Conservation (phyloP, 1,284 basidiomycete genomes). For the Moniliophthora roreri region DNA sequence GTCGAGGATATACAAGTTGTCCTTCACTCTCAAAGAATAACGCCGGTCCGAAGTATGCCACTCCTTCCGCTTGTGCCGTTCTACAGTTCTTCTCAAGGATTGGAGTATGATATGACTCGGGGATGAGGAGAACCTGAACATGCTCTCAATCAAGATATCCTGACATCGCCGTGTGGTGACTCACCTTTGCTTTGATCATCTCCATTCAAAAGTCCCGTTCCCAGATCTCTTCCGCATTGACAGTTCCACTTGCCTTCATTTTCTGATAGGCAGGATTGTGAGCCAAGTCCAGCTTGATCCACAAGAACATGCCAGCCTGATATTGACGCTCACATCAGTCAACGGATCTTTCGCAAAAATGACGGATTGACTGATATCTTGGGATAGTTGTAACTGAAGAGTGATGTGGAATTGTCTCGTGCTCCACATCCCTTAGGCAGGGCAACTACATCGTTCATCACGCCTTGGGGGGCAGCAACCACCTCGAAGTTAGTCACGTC, state of each 20-base stretch:
- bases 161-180: neutral
- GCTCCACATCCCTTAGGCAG: slow-evolving; percentile 6
- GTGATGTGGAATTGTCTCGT: slow-evolving; percentile 1
- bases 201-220: slow-evolving; percentile 14
- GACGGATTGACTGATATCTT: slow-evolving; percentile 25
- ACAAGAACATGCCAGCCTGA: slow-evolving; percentile 35
- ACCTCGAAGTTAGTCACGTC: slow-evolving; percentile 16
- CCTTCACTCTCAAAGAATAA: slow-evolving; percentile 15
- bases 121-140: slow-evolving; percentile 13
- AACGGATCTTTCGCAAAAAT: slow-evolving; percentile 22
- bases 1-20: neutral
- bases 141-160: neutral
- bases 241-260: slow-evolving; percentile 7
- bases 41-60: slow-evolving; percentile 15
- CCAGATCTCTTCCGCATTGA: slow-evolving; percentile 18
- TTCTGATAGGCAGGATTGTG: slow-evolving; percentile 25
- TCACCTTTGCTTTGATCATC: slow-evolving; percentile 15
- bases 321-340: slow-evolving; percentile 16
- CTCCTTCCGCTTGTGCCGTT: slow-evolving; percentile 9
- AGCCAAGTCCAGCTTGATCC: slow-evolving; percentile 32
- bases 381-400: slow-evolving; percentile 13
- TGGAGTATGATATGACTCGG: slow-evolving; percentile 18
- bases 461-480: slow-evolving; percentile 1
- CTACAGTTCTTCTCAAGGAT: slow-evolving; percentile 8
- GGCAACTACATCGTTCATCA: neutral